A percentile compares a stretch with the other conserved stretches of the same genome.
These are phyloP conservation scores for Suhomyces wounanorum DNA, from an alignment of 1,139 yeast genomes.

Conservation along the genomic window DNA sequence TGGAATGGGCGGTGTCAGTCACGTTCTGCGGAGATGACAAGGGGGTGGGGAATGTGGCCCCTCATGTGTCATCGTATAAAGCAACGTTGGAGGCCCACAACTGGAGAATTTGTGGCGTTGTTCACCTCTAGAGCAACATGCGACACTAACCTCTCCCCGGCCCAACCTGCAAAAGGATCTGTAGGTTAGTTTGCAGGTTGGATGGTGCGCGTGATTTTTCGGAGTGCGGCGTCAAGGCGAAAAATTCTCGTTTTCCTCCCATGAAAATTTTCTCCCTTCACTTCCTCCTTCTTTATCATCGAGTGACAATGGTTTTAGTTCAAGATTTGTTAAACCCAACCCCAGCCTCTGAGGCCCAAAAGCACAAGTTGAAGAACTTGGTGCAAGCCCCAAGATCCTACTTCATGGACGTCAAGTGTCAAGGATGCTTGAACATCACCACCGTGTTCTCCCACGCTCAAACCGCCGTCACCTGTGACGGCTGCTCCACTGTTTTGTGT, in stretches of 20 bases:
- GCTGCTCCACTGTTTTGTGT: constrained; percentile 97
- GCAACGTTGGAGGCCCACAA: too few relatives aligned
- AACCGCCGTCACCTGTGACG: constrained; percentile 98
- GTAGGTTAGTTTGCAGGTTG: too few relatives aligned
- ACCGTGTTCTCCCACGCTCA: constrained; percentile 99
- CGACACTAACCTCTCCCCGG: too few relatives aligned
- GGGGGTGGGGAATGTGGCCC: too few relatives aligned
- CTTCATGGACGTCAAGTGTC: constrained; percentile 99
- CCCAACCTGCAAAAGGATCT: too few relatives aligned
- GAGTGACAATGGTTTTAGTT: constrained; percentile 21
- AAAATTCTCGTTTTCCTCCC: constrained; percentile 7
- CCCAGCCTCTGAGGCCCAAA: constrained; percentile 91
- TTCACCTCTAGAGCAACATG: too few relatives aligned
- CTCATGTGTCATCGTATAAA: too few relatives aligned
- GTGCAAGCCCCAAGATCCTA: constrained; percentile 98
- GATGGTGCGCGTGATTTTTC: not conserved
- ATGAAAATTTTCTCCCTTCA: constrained; percentile 13
- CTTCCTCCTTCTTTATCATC: constrained; percentile 2
- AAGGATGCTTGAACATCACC: constrained; percentile 98
- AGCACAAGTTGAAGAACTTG: constrained; percentile 96
- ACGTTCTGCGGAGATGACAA: too few relatives aligned
- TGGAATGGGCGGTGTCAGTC: too few relatives aligned
- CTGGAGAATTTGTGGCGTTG: too few relatives aligned
- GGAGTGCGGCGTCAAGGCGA: constrained; percentile 6
- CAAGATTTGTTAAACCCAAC: constrained; percentile 75